These are phyloP conservation scores for Taiwanofungus camphoratus DNA, from an alignment of 1,284 basidiomycete genomes.

Conservation along the genomic window DNA sequence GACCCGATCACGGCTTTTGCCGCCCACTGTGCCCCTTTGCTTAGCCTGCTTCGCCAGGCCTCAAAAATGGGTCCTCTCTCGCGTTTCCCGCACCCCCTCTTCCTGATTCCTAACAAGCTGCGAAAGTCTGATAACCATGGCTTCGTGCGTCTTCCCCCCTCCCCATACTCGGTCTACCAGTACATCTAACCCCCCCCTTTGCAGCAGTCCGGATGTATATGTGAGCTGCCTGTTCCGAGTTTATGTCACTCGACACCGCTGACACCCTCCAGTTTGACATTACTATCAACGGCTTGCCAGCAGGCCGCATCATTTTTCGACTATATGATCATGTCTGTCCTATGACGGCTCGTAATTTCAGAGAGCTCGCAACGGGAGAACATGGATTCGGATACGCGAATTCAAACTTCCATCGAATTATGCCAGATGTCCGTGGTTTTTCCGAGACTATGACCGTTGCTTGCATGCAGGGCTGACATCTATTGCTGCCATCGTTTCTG, in stretches of 20 bases:
- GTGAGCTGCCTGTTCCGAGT: constrained; percentile 25
- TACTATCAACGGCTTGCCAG: constrained; percentile 44
- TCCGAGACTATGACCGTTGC: background rate
- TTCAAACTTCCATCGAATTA: constrained; percentile 79
- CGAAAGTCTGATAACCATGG: background rate
- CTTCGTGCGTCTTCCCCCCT: background rate
- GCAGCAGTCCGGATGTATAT: constrained; percentile 32
- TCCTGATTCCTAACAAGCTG: background rate
- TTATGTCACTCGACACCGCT: background rate
- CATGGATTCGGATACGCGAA: constrained; percentile 61
- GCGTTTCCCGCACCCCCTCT: background rate
- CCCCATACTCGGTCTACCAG: background rate
- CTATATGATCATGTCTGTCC: constrained; percentile 74
- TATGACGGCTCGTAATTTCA: constrained; percentile 83
- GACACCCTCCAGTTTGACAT: constrained; percentile 66
- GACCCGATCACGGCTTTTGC: background rate
- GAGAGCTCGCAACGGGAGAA: constrained; percentile 81
- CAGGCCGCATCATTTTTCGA: constrained; percentile 79
- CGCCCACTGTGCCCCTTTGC: background rate
- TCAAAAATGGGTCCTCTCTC: constrained; percentile 2
- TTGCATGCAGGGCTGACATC: background rate
- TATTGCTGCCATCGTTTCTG: background rate
- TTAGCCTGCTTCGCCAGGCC: background rate
- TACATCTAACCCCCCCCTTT: background rate
- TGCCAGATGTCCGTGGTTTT: constrained; percentile 35